Evolutionary conservation across 2,329 filamentous ascomycete genomes (phyloP), one percentile per base, ranked within the genome.

Genomic region (Aspergillus jensenii): DNA sequence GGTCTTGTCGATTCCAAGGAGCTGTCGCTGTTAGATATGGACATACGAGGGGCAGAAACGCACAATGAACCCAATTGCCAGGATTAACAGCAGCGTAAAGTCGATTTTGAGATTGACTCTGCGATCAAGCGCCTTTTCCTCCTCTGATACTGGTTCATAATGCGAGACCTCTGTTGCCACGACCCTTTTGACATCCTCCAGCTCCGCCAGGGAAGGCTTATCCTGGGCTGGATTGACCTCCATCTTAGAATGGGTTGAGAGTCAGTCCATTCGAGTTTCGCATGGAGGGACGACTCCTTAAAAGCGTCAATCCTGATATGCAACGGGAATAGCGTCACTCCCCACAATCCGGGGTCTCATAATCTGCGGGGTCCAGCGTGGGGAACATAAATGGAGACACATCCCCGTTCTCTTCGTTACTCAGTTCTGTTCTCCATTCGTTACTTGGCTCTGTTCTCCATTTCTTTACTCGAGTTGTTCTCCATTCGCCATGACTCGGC

Each of bases 1-100:
- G 2, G 58, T 59, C 31, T 59, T 59, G 25, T 59, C 58, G 33
- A 56, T 59, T n/a, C 58, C 48, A 12, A 59, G 37, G 4, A 56
- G 37, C 53, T 55, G 39, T 12, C 39, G 1, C 2, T 19, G 23
- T 52, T 14, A 52, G 39, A 11, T 11, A 14, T 33, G 14, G 14
- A 2, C 11, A 9, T 14, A 5, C 11, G 9, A 25, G 21, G 3
- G 21, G 21, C 0, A 21, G 6, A 4, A n/a, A 33, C 23, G 37
- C 19, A 52, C 50, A 19, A 52, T 52, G 19, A 52, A 44, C 37
- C 50, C 50, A 35, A 52, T 44, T 3, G 50, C 37, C 14, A 52
- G 50, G 9, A 52, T 52, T 3, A 52, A 3, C 6, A 52, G 39
- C 39, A 52, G 39, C 1, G 12, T 21, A 21, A 41, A 52, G 39